Evolutionary conservation across 2,329 filamentous ascomycete species (phyloP).

Genomic region (Chaetothyriales sp.): DNA sequence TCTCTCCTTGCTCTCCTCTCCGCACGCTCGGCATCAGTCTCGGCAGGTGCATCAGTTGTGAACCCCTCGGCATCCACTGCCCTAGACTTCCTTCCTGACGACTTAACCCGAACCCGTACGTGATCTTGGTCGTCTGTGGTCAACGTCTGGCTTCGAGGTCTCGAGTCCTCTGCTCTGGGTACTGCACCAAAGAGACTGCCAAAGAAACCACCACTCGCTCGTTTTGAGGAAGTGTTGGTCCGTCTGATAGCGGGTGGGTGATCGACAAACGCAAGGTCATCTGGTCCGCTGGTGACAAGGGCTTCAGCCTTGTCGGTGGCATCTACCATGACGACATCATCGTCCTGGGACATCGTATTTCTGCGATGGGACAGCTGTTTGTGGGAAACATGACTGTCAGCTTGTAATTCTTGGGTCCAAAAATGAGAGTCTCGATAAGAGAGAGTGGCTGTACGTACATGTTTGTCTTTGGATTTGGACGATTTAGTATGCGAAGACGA

Average conservation of each 20-base stretch:
- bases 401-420: constrained; percentile 9
- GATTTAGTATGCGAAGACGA: constrained; percentile 12
- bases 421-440: no score
- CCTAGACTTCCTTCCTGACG: constrained; percentile 25
- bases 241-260: constrained; percentile 41
- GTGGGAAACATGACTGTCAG: constrained; percentile 13
- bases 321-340: constrained; percentile 43
- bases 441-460: constrained; percentile 20
- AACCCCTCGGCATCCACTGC: constrained; percentile 37
- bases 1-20: constrained; percentile 45
- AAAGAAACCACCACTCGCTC: constrained; percentile 35
- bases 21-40: constrained; percentile 43
- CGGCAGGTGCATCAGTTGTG: constrained; percentile 30
- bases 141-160: constrained; percentile 15
- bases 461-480: constrained; percentile 22
- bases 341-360: constrained; percentile 22
- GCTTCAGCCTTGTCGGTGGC: constrained; percentile 31
- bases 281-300: constrained; percentile 31
- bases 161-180: constrained; percentile 18
- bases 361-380: constrained; percentile 19
- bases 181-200: constrained; percentile 50
- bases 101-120: constrained; percentile 17
- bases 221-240: constrained; percentile 47
- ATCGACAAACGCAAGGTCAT: constrained; percentile 39
- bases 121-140: constrained; percentile 15